Evolutionary conservation across 2,329 filamentous ascomycete species (phyloP).

Genomic region (Arthroderma sp.): DNA sequence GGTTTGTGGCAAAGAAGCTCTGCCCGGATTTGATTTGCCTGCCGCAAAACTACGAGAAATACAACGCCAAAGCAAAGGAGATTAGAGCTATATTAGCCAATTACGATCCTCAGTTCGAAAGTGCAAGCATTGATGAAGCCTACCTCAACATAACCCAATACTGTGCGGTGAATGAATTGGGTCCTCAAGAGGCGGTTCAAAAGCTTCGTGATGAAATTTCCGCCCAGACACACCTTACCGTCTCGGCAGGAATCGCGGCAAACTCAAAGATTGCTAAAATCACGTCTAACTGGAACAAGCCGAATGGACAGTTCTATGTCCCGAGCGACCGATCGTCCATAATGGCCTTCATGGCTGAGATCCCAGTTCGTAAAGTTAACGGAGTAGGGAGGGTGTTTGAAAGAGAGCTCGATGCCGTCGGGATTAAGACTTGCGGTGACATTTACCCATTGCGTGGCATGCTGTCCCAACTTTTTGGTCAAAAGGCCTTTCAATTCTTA

Average conservation of each 20-base stretch:
- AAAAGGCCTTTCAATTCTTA: constrained; percentile 81
- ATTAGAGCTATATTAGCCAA: constrained; percentile 66
- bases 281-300: constrained; percentile 89
- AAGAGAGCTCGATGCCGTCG: constrained; percentile 75
- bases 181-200: constrained; percentile 58
- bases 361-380: constrained; percentile 84
- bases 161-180: constrained; percentile 54
- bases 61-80: constrained; percentile 77
- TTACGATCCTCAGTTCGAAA: constrained; percentile 89
- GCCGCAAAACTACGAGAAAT: constrained; percentile 80
- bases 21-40: constrained; percentile 76
- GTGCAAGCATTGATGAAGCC: constrained; percentile 88
- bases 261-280: constrained; percentile 94
- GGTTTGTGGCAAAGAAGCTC: constrained; percentile 87
- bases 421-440: constrained; percentile 77
- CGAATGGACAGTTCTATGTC: constrained; percentile 78
- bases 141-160: constrained; percentile 91
- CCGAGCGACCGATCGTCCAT: constrained; percentile 60
- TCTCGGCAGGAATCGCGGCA: constrained; percentile 86
- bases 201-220: constrained; percentile 67
- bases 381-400: constrained; percentile 91
- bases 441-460: constrained; percentile 65
- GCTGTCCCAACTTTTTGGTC: constrained; percentile 67
- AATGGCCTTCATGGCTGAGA: constrained; percentile 69
- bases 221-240: constrained; percentile 65